phyloP scores from a whole-genome alignment of 2,329 filamentous ascomycete genomes.

The Arthrobotrys iridis region DNA sequence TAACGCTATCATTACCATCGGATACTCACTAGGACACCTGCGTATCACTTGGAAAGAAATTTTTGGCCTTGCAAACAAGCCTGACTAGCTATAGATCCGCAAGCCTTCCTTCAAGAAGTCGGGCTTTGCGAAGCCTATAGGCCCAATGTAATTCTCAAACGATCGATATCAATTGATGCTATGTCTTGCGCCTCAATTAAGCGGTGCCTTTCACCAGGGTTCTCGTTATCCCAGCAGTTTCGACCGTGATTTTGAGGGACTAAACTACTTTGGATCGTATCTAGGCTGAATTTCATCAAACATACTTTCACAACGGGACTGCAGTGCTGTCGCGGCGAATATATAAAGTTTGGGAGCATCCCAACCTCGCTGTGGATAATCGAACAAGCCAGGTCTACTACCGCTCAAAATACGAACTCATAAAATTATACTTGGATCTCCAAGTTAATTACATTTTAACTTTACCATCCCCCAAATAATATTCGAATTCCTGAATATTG shows the following conservation, averaged over 20 bases:
- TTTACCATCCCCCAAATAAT: background rate
- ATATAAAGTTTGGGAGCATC: conserved; percentile 11
- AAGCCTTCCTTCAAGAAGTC: conserved; percentile 6
- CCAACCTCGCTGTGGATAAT: background rate
- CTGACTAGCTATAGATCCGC: no score
- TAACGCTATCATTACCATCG: background rate
- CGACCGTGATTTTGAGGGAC: background rate
- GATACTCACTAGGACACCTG: background rate
- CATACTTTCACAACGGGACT: no score
- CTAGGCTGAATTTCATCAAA: conserved; percentile 4
- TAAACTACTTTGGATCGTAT: conserved; percentile 43
- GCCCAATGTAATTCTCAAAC: no score
- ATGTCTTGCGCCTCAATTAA: conserved; percentile 28
- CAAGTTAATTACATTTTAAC: no score
- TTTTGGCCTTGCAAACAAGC: background rate
- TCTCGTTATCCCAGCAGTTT: background rate
- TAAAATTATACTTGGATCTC: background rate
- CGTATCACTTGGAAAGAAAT: background rate
- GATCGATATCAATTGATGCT: no score
- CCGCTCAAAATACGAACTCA: no score
- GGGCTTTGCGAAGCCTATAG: no score
- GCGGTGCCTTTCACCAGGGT: background rate
- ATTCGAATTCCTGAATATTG: background rate
- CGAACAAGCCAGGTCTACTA: background rate
- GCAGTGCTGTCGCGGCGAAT: conserved; percentile 7